Base-by-base conservation (phyloP, 805 yeast species). In the Huiozyma sinensis region DNA sequence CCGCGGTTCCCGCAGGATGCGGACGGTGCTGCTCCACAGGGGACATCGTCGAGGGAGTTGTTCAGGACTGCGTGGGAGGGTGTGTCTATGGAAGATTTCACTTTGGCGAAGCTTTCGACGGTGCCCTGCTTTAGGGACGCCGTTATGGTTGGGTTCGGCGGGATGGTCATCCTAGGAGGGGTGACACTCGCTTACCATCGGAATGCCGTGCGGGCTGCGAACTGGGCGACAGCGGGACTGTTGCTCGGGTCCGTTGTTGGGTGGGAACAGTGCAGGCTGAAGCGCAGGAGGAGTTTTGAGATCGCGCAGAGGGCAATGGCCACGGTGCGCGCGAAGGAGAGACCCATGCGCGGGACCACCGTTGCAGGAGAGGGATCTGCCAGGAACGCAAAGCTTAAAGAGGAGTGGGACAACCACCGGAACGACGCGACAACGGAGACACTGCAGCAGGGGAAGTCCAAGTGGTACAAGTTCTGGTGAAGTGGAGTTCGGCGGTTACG, bases 201-300 rank as follows among this genome's bases (percentile, higher is more conserved):
- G 54, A 75, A 76, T 41, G 71, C 81, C 0, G 59, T 67, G 7
- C 73, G 73, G 48, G 79, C 94, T 1, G 69, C 76, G 11, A 85
- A 89, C 57, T 89, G 96, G 95, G 81, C 81, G 7, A 70, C 84
- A 41, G 83, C 83, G 34, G 95, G 92, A 3, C 76, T 87, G 50
- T 63, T 84, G 44, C 59, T 87, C 17, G 96, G 96, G 0, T 78
- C 85, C 38, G 71, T 84, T 0, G 79, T 84, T 28, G 85, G 95
- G 1, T 89, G 95, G 95, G 96, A 89, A 59, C 95, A 87, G 63
- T 89, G 97, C 61, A 71, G 95, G 46, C 70, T 77, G 40, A 71
- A 77, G 39, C 71, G 95, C 60, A 71, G 81, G 55, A 74, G 76
- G 49, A 77, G 83, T 44, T 72, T 77, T 58, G 73, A 75, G 47